Evolutionary conservation across 495 filamentous ascomycete genomes (phyloP).

Genomic region (Talaromyces wortmannii): DNA sequence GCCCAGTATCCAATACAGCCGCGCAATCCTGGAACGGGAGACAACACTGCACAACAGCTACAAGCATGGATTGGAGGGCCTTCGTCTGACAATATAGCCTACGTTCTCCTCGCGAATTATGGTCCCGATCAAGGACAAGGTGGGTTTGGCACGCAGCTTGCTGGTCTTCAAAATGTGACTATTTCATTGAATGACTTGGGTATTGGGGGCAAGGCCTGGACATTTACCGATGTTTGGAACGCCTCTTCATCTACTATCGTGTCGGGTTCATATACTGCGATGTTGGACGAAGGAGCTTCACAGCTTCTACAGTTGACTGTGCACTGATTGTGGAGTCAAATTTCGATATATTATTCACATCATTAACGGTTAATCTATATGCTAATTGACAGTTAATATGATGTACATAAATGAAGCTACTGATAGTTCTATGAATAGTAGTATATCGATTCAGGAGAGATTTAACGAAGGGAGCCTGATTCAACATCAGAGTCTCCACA

Average conservation of each 20-base stretch:
- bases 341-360: no score
- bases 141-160: background rate
- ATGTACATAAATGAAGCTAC: no score
- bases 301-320: background rate
- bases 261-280: background rate
- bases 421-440: no score
- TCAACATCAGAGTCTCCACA: no score
- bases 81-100: background rate
- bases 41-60: background rate
- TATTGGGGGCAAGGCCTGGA: background rate
- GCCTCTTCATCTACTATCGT: background rate
- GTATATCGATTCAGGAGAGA: no score
- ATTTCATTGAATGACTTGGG: background rate
- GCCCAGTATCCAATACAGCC: slow-evolving; percentile 1
- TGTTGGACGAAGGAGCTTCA: background rate
- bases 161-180: background rate
- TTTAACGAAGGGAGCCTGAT: no score
- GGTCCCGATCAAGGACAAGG: background rate
- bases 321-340: no score
- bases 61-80: background rate
- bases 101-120: background rate
- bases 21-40: background rate
- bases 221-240: background rate
- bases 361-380: no score
- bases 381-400: no score